A percentile compares a stretch with the other conserved stretches of the same genome.
These are phyloP conservation scores for Plasmodium inui DNA, from an alignment of 169 alveolate species.

Conservation along the genomic window DNA sequence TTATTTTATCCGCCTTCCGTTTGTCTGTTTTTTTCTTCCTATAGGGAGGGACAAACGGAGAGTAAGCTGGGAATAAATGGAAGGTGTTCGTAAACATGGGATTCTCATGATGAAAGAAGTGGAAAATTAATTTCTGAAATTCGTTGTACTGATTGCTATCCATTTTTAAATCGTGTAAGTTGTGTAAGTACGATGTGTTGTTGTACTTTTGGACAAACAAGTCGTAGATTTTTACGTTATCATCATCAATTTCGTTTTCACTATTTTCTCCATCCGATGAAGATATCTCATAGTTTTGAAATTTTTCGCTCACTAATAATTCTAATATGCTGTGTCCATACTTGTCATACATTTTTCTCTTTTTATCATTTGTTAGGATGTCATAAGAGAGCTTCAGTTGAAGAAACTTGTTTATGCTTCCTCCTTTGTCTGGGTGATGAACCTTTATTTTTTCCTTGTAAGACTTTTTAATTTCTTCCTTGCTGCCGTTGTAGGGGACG, in stretches of 20 bases:
- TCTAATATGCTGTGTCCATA: slow-evolving; percentile 71
- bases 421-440: slow-evolving; percentile 74
- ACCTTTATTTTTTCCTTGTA: slow-evolving; percentile 68
- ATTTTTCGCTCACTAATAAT: slow-evolving; percentile 59
- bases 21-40: neutral
- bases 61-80: slow-evolving; percentile 50
- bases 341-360: slow-evolving; percentile 70
- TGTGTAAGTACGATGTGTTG: slow-evolving; percentile 62
- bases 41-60: slow-evolving; percentile 21
- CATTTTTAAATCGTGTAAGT: slow-evolving; percentile 32
- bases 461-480: slow-evolving; percentile 63
- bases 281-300: slow-evolving; percentile 51
- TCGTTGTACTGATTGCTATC: slow-evolving; percentile 44
- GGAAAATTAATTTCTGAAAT: slow-evolving; percentile 58
- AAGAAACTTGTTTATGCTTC: slow-evolving; percentile 42
- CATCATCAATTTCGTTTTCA: slow-evolving; percentile 33
- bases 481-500: slow-evolving; percentile 40
- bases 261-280: slow-evolving; percentile 59
- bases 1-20: too few relatives aligned
- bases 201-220: slow-evolving; percentile 57
- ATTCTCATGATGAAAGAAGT: slow-evolving; percentile 33
- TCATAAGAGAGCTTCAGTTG: slow-evolving; percentile 66
- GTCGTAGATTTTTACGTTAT: slow-evolving; percentile 31
- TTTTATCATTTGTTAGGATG: slow-evolving; percentile 52
- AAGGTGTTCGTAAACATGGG: slow-evolving; percentile 40